Base-by-base conservation (phyloP, 495 filamentous ascomycete species). In the Hypoxylon trugodes region DNA sequence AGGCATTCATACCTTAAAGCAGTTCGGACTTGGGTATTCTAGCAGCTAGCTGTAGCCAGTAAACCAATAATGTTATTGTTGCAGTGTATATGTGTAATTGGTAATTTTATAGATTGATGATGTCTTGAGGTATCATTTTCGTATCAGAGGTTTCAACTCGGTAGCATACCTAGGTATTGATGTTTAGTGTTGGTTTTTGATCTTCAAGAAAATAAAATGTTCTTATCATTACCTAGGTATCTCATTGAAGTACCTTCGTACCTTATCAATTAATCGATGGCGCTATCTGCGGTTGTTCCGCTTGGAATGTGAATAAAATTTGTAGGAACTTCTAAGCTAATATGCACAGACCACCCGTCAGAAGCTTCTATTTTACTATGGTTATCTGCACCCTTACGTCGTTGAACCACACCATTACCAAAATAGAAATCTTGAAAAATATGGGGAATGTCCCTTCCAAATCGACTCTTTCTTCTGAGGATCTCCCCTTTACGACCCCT, bases 211-310 rank as follows among this genome's bases (percentile, higher is more conserved):
- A 12, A 35, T 48, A 3, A 22, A 25, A 4, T 40, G 52, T 41
- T 32, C 15, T 61, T 54, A 65, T 58, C 38, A 53, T 60, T 35
- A 35, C 32, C 32, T 35, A 35, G 9, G 32, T 3, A 35, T n/a
- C n/a, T n/a, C n/a, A n/a, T n/a, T n/a, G n/a, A n/a, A n/a, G n/a
- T n/a, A n/a, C n/a, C n/a, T n/a, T n/a, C n/a, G n/a, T n/a, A n/a
- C n/a, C n/a, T n/a, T n/a, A n/a, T 10, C 32, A n/a, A 35, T 3
- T 8, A 35, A 56, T 56, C 42, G n/a, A 45, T n/a, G 25, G 63
- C 64, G 64, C 64, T 42, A 67, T 67, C 64, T 53, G 64, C 64
- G 64, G 58, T 45, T 67, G 58, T 61, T 43, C 30, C 46, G 21
- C 49, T n/a, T n/a, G n/a, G n/a, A 56, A 26, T 42, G 30, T n/a